Percentiles rank a stretch among this genome's conserved stretches.
phyloP scores from a whole-genome alignment of 257 asterid genomes.

The Capsicum pubescens region DNA sequence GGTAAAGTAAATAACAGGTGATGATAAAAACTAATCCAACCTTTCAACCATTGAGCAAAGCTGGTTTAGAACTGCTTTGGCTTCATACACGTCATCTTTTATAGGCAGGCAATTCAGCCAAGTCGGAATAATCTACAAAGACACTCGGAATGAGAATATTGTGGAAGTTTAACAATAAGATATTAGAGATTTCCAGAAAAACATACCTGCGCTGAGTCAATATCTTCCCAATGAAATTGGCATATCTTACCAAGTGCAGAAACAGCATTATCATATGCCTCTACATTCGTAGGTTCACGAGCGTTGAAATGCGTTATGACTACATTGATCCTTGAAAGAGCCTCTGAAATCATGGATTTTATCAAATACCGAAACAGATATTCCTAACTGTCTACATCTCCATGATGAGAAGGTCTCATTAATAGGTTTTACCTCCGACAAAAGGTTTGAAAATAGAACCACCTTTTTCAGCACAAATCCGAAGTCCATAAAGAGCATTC shows the following conservation, averaged over 20 bases:
- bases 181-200: slow-evolving; percentile 32
- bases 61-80: slow-evolving; percentile 87
- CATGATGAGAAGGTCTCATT: not conserved
- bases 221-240: slow-evolving; percentile 84
- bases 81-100: slow-evolving; percentile 84
- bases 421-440: slow-evolving; percentile 64
- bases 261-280: slow-evolving; percentile 96
- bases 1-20: not conserved
- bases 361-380: not conserved
- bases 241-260: slow-evolving; percentile 46
- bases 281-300: slow-evolving; percentile 61
- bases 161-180: not conserved
- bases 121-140: slow-evolving; percentile 77
- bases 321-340: slow-evolving; percentile 86
- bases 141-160: not conserved
- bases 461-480: slow-evolving; percentile 86
- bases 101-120: slow-evolving; percentile 92
- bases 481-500: slow-evolving; percentile 95
- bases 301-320: slow-evolving; percentile 76
- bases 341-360: slow-evolving; percentile 58
- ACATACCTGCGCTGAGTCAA: slow-evolving; percentile 81
- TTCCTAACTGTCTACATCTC: not conserved
- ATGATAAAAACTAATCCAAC: slow-evolving; percentile 37
- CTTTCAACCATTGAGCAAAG: slow-evolving; percentile 96
- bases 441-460: slow-evolving; percentile 81